These are phyloP conservation scores for Udeniomyces megalosporus DNA, from an alignment of 768 basidiomycete genomes.

Conservation along the genomic window DNA sequence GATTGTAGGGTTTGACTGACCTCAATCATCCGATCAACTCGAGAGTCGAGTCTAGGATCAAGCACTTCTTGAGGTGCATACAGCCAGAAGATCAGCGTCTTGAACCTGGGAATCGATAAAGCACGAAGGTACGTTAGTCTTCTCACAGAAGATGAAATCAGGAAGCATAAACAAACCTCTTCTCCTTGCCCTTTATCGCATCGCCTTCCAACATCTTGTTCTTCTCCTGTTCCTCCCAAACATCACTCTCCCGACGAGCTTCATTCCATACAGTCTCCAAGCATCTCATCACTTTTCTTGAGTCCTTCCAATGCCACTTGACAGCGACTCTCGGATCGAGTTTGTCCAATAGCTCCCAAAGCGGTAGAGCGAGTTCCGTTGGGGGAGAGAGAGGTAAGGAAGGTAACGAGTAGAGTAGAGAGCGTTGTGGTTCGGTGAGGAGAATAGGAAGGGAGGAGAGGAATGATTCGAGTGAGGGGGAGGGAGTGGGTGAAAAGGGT, in stretches of 20 bases:
- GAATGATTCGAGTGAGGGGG: not conserved
- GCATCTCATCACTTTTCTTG: slow-evolving; percentile 70
- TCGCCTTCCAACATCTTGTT: slow-evolving; percentile 11
- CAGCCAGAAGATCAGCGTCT: slow-evolving; percentile 78
- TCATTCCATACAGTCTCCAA: slow-evolving; percentile 60
- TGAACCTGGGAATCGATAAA: slow-evolving; percentile 42
- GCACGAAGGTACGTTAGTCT: not conserved
- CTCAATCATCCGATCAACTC: slow-evolving; percentile 81
- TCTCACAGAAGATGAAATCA: not conserved
- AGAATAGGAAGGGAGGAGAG: slow-evolving; percentile 18
- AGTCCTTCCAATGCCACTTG: slow-evolving; percentile 93
- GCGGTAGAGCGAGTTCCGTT: slow-evolving; percentile 43
- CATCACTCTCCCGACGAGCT: slow-evolving; percentile 48
- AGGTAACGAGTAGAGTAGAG: slow-evolving; percentile 19
- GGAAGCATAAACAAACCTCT: not conserved
- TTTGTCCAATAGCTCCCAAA: slow-evolving; percentile 47
- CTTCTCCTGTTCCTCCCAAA: slow-evolving; percentile 46
- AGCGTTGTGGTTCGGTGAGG: slow-evolving; percentile 6
- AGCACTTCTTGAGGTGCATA: slow-evolving; percentile 53
- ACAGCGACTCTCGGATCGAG: slow-evolving; percentile 59
- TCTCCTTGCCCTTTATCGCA: slow-evolving; percentile 18
- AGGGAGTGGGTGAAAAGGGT: slow-evolving; percentile 12
- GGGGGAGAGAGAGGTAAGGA: slow-evolving; percentile 16
- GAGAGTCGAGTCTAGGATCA: slow-evolving; percentile 50
- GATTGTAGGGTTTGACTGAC: too few relatives aligned